phyloP scores from a whole-genome alignment of 2,329 filamentous ascomycete genomes.

The Rosellinia necatrix region DNA sequence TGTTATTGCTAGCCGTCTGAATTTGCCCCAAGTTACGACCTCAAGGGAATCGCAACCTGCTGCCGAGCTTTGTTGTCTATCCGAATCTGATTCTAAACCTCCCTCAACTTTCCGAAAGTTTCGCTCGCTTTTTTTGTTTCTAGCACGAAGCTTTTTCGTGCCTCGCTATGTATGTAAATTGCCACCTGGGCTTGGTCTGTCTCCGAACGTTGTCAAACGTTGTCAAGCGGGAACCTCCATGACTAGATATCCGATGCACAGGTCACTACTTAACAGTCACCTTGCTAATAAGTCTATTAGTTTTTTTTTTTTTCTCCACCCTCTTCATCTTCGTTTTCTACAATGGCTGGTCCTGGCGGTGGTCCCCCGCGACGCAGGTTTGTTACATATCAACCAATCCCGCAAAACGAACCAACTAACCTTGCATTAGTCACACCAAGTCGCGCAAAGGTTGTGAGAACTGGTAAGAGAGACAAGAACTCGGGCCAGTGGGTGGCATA shows the following conservation, averaged over 20 bases:
- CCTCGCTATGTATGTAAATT: constrained; percentile 35
- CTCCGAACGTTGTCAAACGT: not conserved
- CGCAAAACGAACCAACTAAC: constrained; percentile 28
- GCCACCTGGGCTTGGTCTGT: not conserved
- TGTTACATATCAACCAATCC: constrained; percentile 34
- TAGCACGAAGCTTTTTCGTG: constrained; percentile 36
- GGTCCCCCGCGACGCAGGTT: constrained; percentile 80
- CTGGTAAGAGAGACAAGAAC: constrained; percentile 57
- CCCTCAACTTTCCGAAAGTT: constrained; percentile 26
- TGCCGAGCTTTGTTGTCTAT: constrained; percentile 28
- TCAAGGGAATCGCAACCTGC: constrained; percentile 10
- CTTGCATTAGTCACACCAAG: constrained; percentile 82
- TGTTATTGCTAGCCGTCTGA: constrained; percentile 21
- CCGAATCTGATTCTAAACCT: constrained; percentile 34
- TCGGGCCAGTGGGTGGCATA: not conserved
- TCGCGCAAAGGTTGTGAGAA: constrained; percentile 98
- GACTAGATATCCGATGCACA: not conserved
- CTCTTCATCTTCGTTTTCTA: constrained; percentile 38
- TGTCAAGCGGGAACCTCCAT: not conserved
- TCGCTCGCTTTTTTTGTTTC: constrained; percentile 40
- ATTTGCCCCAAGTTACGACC: constrained; percentile 14
- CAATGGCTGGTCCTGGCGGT: constrained; percentile 93
- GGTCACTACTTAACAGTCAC: not conserved
- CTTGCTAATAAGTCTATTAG: constrained; percentile 36
- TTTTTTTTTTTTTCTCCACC: constrained; percentile 42